phyloP scores from a whole-genome alignment of 2,329 filamentous ascomycete species.

The Xylariaceae sp. region DNA sequence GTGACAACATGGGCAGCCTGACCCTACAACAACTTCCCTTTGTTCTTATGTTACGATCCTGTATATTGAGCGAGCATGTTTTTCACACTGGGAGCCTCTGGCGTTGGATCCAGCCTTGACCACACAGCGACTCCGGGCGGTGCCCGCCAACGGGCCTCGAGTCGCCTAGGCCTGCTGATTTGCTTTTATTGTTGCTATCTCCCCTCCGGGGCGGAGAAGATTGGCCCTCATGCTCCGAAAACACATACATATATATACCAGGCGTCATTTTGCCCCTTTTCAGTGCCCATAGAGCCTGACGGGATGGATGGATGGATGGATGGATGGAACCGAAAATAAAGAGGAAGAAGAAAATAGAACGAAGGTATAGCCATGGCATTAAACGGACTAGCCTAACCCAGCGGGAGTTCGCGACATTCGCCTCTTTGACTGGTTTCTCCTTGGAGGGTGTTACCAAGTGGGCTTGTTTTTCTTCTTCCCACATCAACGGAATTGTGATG shows the following conservation, averaged over 20 bases:
- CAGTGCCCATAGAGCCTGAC: too few species aligned
- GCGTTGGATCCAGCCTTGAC: slow-evolving; percentile 26
- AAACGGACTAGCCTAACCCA: too few species aligned
- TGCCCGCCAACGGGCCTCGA: neutral
- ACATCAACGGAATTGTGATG: too few species aligned
- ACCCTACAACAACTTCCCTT: slow-evolving; percentile 23
- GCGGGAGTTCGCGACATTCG: too few species aligned
- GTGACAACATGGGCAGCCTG: slow-evolving; percentile 21
- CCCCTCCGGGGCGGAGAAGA: slow-evolving; percentile 9
- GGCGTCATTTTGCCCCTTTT: slow-evolving; percentile 19
- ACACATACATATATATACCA: slow-evolving; percentile 17
- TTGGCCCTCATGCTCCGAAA: slow-evolving; percentile 13
- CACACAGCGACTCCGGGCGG: neutral
- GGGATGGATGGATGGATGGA: too few species aligned
- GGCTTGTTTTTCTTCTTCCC: too few species aligned
- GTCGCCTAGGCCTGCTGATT: slow-evolving; percentile 7
- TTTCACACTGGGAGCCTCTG: slow-evolving; percentile 30
- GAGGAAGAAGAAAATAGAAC: too few species aligned
- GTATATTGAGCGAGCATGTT: slow-evolving; percentile 36
- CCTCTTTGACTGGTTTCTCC: too few species aligned
- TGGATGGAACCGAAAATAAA: too few species aligned
- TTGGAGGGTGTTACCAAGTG: too few species aligned
- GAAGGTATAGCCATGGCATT: too few species aligned
- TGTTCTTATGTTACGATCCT: slow-evolving; percentile 27
- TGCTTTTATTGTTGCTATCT: slow-evolving; percentile 12